phyloP scores from a whole-genome alignment of 805 yeast genomes.

The Torulaspora franciscae region DNA sequence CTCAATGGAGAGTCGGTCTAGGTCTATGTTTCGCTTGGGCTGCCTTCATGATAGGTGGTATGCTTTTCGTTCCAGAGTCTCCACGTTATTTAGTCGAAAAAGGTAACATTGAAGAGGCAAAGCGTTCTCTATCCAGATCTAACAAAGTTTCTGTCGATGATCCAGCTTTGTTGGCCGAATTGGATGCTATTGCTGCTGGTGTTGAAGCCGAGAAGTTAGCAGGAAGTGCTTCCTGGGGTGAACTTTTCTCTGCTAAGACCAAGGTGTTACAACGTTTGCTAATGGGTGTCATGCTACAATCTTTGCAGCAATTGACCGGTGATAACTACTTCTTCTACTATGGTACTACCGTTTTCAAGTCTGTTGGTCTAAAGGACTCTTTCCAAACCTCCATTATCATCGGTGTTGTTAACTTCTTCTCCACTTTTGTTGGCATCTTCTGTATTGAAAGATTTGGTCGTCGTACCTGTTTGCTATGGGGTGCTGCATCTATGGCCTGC shows the following conservation, averaged over 20 bases:
- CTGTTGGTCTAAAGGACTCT: slow-evolving; percentile 56
- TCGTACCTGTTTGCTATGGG: slow-evolving; percentile 45
- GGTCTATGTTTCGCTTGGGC: slow-evolving; percentile 52
- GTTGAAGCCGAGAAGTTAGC: slow-evolving; percentile 54
- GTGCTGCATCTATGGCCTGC: slow-evolving; percentile 46
- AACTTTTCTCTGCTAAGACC: slow-evolving; percentile 61
- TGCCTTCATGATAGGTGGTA: slow-evolving; percentile 35
- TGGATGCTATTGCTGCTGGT: slow-evolving; percentile 54
- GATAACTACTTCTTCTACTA: slow-evolving; percentile 63
- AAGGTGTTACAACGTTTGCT: slow-evolving; percentile 45
- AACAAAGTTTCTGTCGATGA: slow-evolving; percentile 52
- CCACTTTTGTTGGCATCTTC: slow-evolving; percentile 48
- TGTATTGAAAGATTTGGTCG: slow-evolving; percentile 53
- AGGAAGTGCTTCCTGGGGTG: slow-evolving; percentile 62
- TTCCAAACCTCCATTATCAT: slow-evolving; percentile 54
- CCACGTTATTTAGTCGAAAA: slow-evolving; percentile 61
- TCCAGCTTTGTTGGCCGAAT: slow-evolving; percentile 52
- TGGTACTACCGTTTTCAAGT: slow-evolving; percentile 56
- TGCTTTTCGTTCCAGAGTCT: slow-evolving; percentile 62
- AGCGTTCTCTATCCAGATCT: slow-evolving; percentile 50
- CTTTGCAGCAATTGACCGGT: slow-evolving; percentile 65
- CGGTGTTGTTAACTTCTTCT: slow-evolving; percentile 56
- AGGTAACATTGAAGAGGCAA: slow-evolving; percentile 57
- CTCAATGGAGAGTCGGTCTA: slow-evolving; percentile 70
- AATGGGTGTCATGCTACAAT: slow-evolving; percentile 53